A percentile compares a stretch with the other conserved stretches of the same genome.
These are phyloP conservation scores for Tagetes patula DNA, from an alignment of 129 eudicot species.

Conservation along the genomic window DNA sequence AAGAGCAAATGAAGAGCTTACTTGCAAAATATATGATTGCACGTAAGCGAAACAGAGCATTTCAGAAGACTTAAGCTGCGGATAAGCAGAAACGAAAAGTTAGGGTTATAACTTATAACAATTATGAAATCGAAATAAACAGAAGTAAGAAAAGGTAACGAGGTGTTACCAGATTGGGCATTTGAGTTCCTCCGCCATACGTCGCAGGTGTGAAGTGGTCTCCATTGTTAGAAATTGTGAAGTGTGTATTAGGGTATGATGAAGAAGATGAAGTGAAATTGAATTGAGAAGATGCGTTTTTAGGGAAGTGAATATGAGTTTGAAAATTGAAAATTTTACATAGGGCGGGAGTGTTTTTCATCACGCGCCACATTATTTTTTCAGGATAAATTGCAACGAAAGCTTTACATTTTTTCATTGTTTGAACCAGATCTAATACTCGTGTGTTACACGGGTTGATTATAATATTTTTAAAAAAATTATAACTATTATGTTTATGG, in stretches of 20 bases:
- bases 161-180: constrained; percentile 86
- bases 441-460: too few species aligned
- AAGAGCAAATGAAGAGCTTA: constrained; percentile 29
- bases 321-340: constrained; percentile 25
- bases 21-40: constrained; percentile 99
- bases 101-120: not conserved
- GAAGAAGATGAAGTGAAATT: not conserved
- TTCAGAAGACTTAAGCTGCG: constrained; percentile 80
- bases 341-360: constrained; percentile 34
- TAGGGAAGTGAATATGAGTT: not conserved
- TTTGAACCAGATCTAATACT: too few species aligned
- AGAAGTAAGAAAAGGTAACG: not conserved
- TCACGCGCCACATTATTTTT: constrained; percentile 5
- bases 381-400: too few species aligned
- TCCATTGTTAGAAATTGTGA: constrained; percentile 46
- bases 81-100: not conserved
- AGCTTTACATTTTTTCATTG: too few species aligned
- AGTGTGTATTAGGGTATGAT: too few species aligned
- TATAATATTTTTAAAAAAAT: too few species aligned
- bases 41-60: constrained; percentile 77
- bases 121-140: not conserved
- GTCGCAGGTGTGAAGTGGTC: constrained; percentile 59
- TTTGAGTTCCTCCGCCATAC: constrained; percentile 93
- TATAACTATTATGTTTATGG: too few species aligned
- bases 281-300: not conserved